Evolutionary conservation across 2,329 filamentous ascomycete species (phyloP).

Genomic region (Cladosporium phlei): DNA sequence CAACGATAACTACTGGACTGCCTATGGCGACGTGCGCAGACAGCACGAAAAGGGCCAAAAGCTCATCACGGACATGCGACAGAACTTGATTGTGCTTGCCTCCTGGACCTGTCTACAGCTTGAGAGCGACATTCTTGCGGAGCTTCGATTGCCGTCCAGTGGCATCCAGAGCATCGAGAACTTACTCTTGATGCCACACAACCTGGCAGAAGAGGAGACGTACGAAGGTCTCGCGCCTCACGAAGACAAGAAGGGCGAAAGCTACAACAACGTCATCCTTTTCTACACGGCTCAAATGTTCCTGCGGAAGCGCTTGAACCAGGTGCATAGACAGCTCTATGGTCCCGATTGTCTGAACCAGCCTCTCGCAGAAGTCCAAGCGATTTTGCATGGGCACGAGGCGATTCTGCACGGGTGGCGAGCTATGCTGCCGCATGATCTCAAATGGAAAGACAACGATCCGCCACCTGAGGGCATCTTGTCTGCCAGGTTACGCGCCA

Average conservation of each 20-base stretch:
- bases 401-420: slow-evolving; percentile 49
- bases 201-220: slow-evolving; percentile 37
- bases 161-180: slow-evolving; percentile 55
- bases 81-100: slow-evolving; percentile 53
- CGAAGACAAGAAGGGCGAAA: slow-evolving; percentile 16
- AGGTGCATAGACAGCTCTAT: slow-evolving; percentile 53
- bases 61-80: slow-evolving; percentile 29
- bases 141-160: slow-evolving; percentile 61
- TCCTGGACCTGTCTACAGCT: slow-evolving; percentile 94
- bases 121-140: slow-evolving; percentile 90
- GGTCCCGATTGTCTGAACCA: slow-evolving; percentile 30
- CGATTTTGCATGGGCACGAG: slow-evolving; percentile 31
- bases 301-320: slow-evolving; percentile 53
- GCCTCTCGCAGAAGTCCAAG: slow-evolving; percentile 21
- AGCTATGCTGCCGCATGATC: slow-evolving; percentile 40
- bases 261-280: slow-evolving; percentile 43
- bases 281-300: slow-evolving; percentile 60
- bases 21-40: slow-evolving; percentile 33
- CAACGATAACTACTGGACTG: slow-evolving; percentile 29
- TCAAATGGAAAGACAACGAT: slow-evolving; percentile 65
- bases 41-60: slow-evolving; percentile 25
- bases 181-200: slow-evolving; percentile 63
- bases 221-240: slow-evolving; percentile 21
- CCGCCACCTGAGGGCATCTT: slow-evolving; percentile 71
- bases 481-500: slow-evolving; percentile 76